Conservation (phyloP, 2,329 filamentous ascomycete species). For the Fusarium napiforme region DNA sequence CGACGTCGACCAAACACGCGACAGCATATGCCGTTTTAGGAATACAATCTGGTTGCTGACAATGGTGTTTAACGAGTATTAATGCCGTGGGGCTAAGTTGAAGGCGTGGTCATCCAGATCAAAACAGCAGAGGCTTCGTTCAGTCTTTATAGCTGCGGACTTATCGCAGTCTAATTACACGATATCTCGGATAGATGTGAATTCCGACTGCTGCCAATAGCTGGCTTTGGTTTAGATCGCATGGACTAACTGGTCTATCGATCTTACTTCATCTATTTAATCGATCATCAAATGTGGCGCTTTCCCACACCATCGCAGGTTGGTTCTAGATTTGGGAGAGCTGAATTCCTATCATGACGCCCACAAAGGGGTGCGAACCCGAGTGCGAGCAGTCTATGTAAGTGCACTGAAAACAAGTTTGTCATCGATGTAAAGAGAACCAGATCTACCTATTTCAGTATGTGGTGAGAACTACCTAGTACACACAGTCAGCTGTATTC, state of each 20-base stretch:
- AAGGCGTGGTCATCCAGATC: neutral
- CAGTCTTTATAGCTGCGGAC: conserved; percentile 29
- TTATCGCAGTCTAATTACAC: neutral
- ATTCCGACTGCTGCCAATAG: conserved; percentile 9
- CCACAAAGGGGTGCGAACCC: conserved; percentile 6
- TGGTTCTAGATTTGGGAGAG: conserved; percentile 1
- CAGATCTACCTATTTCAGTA: neutral
- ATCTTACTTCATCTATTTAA: conserved; percentile 13
- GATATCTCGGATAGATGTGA: conserved; percentile 24
- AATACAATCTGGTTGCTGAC: neutral
- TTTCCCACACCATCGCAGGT: neutral
- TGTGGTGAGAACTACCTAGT: too few relatives aligned
- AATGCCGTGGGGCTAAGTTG: conserved; percentile 21
- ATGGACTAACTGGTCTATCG: neutral
- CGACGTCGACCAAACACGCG: conserved; percentile 35
- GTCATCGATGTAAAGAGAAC: neutral
- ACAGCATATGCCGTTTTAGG: neutral
- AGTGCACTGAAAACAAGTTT: neutral
- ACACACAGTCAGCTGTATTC: too few relatives aligned
- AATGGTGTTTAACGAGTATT: conserved; percentile 5
- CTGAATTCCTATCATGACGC: conserved; percentile 31
- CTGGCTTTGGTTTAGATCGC: neutral
- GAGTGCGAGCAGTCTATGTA: conserved; percentile 13
- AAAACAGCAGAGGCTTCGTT: neutral
- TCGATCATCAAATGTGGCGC: conserved; percentile 16